phyloP scores from a whole-genome alignment of 2,329 filamentous ascomycete species.

The Diplodia scrobiculata region DNA sequence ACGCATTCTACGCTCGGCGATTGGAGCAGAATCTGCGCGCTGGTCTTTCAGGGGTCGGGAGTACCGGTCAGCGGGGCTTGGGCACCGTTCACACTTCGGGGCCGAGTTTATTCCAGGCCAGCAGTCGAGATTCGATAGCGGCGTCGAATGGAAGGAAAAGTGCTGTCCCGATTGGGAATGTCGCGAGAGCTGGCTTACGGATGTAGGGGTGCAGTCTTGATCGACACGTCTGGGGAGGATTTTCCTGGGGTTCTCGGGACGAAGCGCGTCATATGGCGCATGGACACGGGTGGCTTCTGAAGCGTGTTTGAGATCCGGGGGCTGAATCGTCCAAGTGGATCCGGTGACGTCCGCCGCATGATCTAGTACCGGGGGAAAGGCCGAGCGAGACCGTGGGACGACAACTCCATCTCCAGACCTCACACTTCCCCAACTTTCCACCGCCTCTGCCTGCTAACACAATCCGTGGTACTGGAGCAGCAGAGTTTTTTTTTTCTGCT shows the following conservation, averaged over 20 bases:
- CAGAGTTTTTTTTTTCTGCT: background rate
- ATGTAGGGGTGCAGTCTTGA: background rate
- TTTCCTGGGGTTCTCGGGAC: slow-evolving; percentile 1
- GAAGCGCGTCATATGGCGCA: background rate
- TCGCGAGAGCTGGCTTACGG: no score
- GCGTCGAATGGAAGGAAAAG: background rate
- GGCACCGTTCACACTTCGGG: background rate
- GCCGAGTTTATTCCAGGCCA: background rate
- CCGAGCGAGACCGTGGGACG: background rate
- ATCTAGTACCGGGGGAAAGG: background rate
- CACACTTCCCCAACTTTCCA: background rate
- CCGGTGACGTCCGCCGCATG: background rate
- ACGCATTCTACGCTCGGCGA: no score
- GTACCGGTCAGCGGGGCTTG: background rate
- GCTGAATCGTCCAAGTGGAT: background rate
- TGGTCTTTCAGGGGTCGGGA: background rate
- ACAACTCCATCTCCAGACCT: background rate
- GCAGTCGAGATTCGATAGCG: background rate
- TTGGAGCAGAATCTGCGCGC: background rate
- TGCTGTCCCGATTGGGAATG: background rate
- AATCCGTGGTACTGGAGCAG: background rate
- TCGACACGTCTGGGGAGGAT: background rate
- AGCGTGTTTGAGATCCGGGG: background rate
- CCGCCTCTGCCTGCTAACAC: background rate
- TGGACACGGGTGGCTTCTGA: background rate